A percentile compares a stretch with the other conserved stretches of the same genome.
These are phyloP conservation scores for Ramaria rubella DNA, from an alignment of 768 basidiomycete species.

Conservation along the genomic window DNA sequence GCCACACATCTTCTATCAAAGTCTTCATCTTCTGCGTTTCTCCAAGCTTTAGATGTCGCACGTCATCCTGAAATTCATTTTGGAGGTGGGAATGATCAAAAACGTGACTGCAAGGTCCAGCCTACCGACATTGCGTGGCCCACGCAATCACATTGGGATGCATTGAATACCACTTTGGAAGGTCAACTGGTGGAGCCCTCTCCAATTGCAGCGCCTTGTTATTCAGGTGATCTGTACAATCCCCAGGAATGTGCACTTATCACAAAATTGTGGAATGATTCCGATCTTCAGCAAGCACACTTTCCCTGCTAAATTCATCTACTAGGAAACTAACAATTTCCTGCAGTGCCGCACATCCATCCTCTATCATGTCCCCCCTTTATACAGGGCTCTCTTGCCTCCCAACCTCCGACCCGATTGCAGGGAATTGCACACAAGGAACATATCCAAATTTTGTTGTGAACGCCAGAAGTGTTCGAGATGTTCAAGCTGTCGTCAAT, in stretches of 20 bases:
- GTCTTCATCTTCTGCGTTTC: too few species aligned
- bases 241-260: neutral
- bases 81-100: too few species aligned
- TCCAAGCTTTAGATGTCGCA: too few species aligned
- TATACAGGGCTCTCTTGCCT: too few species aligned
- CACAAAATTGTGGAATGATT: neutral
- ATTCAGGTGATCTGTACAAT: neutral
- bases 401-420: neutral
- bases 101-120: neutral
- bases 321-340: neutral
- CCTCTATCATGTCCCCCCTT: neutral
- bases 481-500: neutral
- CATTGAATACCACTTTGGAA: neutral
- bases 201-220: neutral
- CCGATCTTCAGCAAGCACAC: neutral
- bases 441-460: neutral
- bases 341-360: neutral
- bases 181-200: neutral
- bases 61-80: too few species aligned
- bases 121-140: neutral
- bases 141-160: neutral
- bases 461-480: neutral
- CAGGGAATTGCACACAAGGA: neutral
- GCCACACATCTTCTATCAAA: too few species aligned
- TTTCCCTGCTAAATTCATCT: neutral